These are phyloP conservation scores for Myriangium duriaei DNA, from an alignment of 2,329 filamentous ascomycete species.

Conservation along the genomic window DNA sequence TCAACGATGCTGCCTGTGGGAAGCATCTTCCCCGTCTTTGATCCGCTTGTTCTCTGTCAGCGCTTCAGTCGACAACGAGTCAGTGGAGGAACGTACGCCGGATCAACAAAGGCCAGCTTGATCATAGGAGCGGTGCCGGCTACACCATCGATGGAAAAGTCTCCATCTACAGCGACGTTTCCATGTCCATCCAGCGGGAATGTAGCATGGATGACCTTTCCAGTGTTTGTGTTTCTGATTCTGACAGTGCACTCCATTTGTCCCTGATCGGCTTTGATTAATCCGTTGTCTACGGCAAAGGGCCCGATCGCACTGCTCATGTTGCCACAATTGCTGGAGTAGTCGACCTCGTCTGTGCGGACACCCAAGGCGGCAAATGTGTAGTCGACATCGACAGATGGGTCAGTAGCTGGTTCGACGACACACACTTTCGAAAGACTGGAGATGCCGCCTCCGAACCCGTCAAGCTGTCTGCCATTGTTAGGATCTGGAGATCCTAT, in stretches of 20 bases:
- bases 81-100: conserved; percentile 23
- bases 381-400: conserved; percentile 49
- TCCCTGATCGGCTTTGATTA: conserved; percentile 28
- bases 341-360: conserved; percentile 47
- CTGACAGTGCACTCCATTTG: conserved; percentile 37
- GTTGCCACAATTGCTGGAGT: conserved; percentile 64
- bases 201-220: conserved; percentile 47
- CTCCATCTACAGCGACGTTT: conserved; percentile 33
- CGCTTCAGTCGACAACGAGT: too few relatives aligned
- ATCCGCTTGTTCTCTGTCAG: conserved; percentile 35
- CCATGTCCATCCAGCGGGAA: conserved; percentile 43
- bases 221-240: conserved; percentile 61
- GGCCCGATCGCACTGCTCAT: conserved; percentile 57
- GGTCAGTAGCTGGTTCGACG: conserved; percentile 38
- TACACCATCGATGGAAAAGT: conserved; percentile 53
- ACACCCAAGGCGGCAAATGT: conserved; percentile 61
- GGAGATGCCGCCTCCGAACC: conserved; percentile 56
- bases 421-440: conserved; percentile 61
- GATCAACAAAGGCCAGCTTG: conserved; percentile 48
- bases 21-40: conserved; percentile 49
- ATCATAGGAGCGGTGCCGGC: conserved; percentile 45
- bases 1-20: conserved; percentile 48
- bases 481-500: conserved; percentile 52
- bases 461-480: conserved; percentile 58
- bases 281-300: conserved; percentile 45